A percentile compares a stretch with the other conserved stretches of the same genome.
These are phyloP conservation scores for Dendrostoma leiphaemia DNA, from an alignment of 2,329 filamentous ascomycete species.

Conservation along the genomic window DNA sequence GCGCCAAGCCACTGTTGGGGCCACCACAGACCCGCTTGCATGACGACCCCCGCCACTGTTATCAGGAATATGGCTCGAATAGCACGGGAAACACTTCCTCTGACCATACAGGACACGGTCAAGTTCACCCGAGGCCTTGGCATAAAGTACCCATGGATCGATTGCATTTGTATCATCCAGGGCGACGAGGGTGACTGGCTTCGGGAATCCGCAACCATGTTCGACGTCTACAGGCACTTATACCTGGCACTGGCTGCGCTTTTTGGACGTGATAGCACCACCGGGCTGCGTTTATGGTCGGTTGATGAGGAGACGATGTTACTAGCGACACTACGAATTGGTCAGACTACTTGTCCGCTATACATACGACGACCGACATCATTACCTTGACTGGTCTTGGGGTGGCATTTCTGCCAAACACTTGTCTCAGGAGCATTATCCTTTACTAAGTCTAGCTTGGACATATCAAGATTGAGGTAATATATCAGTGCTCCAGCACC, in stretches of 20 bases:
- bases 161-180: conserved; percentile 26
- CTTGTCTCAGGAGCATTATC: neutral
- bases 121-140: conserved; percentile 17
- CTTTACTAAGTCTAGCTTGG: conserved; percentile 22
- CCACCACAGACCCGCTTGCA: conserved; percentile 7
- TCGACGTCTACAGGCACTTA: conserved; percentile 17
- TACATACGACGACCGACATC: neutral
- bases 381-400: neutral
- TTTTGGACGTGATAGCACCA: neutral
- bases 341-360: neutral
- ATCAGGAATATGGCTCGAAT: conserved; percentile 15
- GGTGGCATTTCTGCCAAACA: too few relatives aligned
- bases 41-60: conserved; percentile 14
- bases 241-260: neutral
- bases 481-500: neutral
- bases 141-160: conserved; percentile 25
- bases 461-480: conserved; percentile 22
- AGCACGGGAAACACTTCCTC: neutral
- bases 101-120: conserved; percentile 23
- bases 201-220: conserved; percentile 21
- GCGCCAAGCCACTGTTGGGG: conserved; percentile 25
- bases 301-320: neutral
- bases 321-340: neutral
- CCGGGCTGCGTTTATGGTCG: neutral
- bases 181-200: conserved; percentile 21